phyloP scores from a whole-genome alignment of 2,329 filamentous ascomycete genomes.

The Monosporascus sp. region DNA sequence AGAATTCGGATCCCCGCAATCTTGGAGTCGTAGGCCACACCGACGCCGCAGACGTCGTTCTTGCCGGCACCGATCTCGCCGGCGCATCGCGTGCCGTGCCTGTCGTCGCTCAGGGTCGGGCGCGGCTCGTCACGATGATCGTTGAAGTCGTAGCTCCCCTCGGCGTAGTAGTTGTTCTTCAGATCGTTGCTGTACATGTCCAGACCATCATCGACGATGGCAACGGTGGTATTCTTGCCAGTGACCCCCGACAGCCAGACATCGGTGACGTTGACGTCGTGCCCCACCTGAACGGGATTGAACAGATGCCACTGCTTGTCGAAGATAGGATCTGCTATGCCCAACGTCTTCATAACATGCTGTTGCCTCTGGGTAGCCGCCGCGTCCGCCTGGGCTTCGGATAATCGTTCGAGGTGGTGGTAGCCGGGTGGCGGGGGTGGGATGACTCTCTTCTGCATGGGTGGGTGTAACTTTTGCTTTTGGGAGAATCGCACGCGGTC shows the following conservation, averaged over 20 bases:
- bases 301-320: constrained; percentile 91
- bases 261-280: constrained; percentile 94
- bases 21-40: constrained; percentile 86
- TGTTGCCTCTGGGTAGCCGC: constrained; percentile 52
- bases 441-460: constrained; percentile 47
- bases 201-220: constrained; percentile 91
- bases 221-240: constrained; percentile 80
- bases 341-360: constrained; percentile 58
- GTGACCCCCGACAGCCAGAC: constrained; percentile 90
- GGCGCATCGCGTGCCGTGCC: constrained; percentile 88
- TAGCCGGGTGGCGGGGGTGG: constrained; percentile 31
- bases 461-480: constrained; percentile 57
- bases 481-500: constrained; percentile 72
- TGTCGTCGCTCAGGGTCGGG: constrained; percentile 78
- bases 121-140: constrained; percentile 73
- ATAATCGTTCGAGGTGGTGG: constrained; percentile 16
- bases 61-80: constrained; percentile 89
- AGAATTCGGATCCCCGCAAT: constrained; percentile 91
- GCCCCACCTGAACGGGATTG: constrained; percentile 73
- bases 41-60: constrained; percentile 92
- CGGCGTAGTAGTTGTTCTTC: constrained; percentile 87
- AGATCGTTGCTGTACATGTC: constrained; percentile 95
- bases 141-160: constrained; percentile 95
- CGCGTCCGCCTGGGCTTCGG: constrained; percentile 18
- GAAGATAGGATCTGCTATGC: constrained; percentile 86